These are phyloP conservation scores for Tillandsia fasciculata DNA, from an alignment of 176 grass and related monocot species.

Conservation along the genomic window DNA sequence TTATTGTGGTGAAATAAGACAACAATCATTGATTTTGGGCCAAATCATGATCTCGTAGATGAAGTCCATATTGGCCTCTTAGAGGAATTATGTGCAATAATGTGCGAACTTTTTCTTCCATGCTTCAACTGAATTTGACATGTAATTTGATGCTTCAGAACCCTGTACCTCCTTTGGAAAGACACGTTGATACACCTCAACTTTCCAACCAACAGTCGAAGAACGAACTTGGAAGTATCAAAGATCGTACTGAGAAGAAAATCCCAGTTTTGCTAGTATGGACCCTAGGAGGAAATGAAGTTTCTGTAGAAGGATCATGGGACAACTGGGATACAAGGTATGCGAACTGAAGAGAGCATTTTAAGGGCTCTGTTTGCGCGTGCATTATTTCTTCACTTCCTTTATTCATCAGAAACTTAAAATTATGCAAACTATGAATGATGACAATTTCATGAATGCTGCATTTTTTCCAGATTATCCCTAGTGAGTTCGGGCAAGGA, in stretches of 20 bases:
- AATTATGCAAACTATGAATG: too few species aligned
- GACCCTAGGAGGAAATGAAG: neutral
- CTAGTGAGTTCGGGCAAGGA: constrained; percentile 67
- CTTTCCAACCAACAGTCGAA: constrained; percentile 35
- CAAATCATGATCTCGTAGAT: too few species aligned
- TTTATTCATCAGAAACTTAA: too few species aligned
- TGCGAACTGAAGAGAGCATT: neutral
- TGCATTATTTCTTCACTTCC: too few species aligned
- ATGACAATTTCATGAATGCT: neutral
- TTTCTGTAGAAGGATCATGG: neutral
- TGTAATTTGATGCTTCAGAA: constrained; percentile 31
- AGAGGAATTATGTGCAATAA: too few species aligned
- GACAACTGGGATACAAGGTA: neutral
- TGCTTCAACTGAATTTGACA: too few species aligned
- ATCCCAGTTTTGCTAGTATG: neutral
- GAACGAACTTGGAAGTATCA: constrained; percentile 14
- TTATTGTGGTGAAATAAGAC: too few species aligned
- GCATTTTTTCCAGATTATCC: constrained; percentile 31
- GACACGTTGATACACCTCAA: constrained; percentile 34
- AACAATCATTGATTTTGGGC: too few species aligned
- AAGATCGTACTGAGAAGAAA: neutral
- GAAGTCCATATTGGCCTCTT: too few species aligned
- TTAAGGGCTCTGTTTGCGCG: too few species aligned
- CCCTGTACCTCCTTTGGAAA: constrained; percentile 56
- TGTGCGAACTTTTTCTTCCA: too few species aligned